A percentile compares a stretch with the other conserved stretches of the same genome.
Evolutionary conservation across 495 filamentous ascomycete species (phyloP).

Genomic region (Rhizodiscina lignyota): DNA sequence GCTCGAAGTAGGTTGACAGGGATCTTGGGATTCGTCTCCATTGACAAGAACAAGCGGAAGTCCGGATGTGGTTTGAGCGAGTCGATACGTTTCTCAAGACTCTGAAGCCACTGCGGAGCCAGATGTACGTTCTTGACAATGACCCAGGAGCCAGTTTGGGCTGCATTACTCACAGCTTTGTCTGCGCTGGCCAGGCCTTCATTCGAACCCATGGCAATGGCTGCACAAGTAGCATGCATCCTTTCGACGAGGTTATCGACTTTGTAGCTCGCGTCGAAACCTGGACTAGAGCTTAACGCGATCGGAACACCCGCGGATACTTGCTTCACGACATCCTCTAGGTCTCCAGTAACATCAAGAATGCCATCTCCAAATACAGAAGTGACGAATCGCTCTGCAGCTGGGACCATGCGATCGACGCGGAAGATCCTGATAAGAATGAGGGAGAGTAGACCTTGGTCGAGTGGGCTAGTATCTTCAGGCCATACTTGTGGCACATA

Average conservation of each 20-base stretch:
- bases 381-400: constrained; percentile 77
- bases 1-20: constrained; percentile 90
- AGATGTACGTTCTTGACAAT: constrained; percentile 98
- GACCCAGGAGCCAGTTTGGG: constrained; percentile 87
- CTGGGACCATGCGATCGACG: constrained; percentile 84
- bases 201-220: constrained; percentile 97
- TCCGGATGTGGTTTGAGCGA: constrained; percentile 86
- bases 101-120: constrained; percentile 88
- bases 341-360: constrained; percentile 65
- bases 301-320: constrained; percentile 75
- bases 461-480: constrained; percentile 40
- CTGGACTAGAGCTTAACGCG: constrained; percentile 80
- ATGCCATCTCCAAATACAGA: constrained; percentile 75
- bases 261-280: constrained; percentile 98
- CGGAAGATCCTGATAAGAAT: constrained; percentile 88
- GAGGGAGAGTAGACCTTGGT: constrained; percentile 69
- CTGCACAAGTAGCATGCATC: constrained; percentile 65
- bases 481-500: constrained; percentile 68
- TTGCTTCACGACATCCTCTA: constrained; percentile 70
- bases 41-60: constrained; percentile 91
- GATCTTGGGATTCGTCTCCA: constrained; percentile 95
- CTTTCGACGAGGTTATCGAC: constrained; percentile 87
- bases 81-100: constrained; percentile 89
- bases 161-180: constrained; percentile 86
- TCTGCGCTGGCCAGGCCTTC: constrained; percentile 85